Evolutionary conservation across 768 basidiomycete genomes (phyloP).

Genomic region (Termitomyces sp.): DNA sequence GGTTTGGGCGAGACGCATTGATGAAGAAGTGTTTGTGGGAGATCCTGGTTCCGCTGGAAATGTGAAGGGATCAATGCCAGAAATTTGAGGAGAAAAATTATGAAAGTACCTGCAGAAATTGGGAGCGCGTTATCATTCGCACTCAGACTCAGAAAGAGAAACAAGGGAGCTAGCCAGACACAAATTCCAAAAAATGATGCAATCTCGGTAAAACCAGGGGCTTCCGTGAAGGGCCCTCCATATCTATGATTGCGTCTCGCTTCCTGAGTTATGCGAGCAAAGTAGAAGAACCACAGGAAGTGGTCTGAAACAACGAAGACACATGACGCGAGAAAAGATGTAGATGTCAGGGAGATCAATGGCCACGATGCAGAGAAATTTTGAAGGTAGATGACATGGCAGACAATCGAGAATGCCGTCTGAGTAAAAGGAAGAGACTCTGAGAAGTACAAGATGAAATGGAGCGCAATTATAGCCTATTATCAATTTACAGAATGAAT

Average conservation of each 20-base stretch:
- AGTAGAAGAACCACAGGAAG: conserved; percentile 97
- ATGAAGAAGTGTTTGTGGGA: conserved; percentile 26
- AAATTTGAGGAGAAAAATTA: background rate
- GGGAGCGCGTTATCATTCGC: conserved; percentile 97
- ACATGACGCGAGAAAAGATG: conserved; percentile 84
- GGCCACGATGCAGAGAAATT: conserved; percentile 94
- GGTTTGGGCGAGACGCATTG: conserved; percentile 22
- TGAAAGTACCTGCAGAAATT: conserved; percentile 46
- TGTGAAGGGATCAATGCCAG: background rate
- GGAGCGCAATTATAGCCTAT: conserved; percentile 77
- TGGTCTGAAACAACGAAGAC: conserved; percentile 83
- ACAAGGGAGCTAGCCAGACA: conserved; percentile 89
- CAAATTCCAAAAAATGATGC: conserved; percentile 82
- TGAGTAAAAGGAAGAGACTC: conserved; percentile 80
- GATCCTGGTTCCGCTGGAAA: conserved; percentile 36
- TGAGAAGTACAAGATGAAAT: conserved; percentile 70
- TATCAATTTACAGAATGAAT: conserved; percentile 5
- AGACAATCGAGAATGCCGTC: conserved; percentile 73
- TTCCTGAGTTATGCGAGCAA: conserved; percentile 67
- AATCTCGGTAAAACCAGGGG: conserved; percentile 64
- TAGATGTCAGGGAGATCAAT: conserved; percentile 84
- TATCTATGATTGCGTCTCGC: conserved; percentile 53
- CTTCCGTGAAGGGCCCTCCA: conserved; percentile 31
- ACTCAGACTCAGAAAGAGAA: conserved; percentile 91
- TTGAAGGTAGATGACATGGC: conserved; percentile 87